phyloP scores from a whole-genome alignment of 1,284 basidiomycete species.

The Cystobasidium slooffiae region DNA sequence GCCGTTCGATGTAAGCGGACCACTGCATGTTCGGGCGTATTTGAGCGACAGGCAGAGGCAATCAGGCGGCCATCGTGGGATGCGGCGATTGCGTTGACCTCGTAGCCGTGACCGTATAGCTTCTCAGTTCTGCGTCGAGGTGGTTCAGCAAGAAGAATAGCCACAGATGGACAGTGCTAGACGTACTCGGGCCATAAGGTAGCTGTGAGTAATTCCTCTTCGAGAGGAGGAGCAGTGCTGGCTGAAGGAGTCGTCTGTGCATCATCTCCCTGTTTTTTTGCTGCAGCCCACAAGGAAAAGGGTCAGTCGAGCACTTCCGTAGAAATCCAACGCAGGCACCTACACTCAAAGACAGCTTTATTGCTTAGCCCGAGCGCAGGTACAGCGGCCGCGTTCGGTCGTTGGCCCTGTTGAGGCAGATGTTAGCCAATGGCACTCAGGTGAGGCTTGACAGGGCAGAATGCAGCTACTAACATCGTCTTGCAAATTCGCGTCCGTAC shows the following conservation, averaged over 20 bases:
- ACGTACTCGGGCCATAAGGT: conserved; percentile 86
- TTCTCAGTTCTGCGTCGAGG: conserved; percentile 69
- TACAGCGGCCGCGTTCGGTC: conserved; percentile 69
- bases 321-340: not conserved
- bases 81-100: conserved; percentile 78
- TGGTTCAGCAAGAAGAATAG: not conserved
- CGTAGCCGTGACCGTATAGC: conserved; percentile 96
- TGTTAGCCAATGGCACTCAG: not conserved
- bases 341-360: conserved; percentile 59
- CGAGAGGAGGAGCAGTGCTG: conserved; percentile 58
- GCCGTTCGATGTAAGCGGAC: conserved; percentile 79
- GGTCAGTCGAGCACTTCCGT: not conserved
- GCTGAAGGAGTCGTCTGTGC: conserved; percentile 42
- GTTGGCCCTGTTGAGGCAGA: conserved; percentile 54
- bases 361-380: conserved; percentile 78
- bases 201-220: conserved; percentile 70
- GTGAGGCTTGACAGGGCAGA: not conserved
- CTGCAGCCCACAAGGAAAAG: conserved; percentile 10
- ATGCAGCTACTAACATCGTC: conserved; percentile 58
- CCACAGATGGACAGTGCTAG: not conserved
- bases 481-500: conserved; percentile 47
- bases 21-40: conserved; percentile 82
- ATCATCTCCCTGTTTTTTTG: conserved; percentile 37
- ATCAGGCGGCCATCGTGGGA: conserved; percentile 72
- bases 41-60: conserved; percentile 92